A percentile compares a stretch with the other conserved stretches of the same genome.
phyloP scores from a whole-genome alignment of 2,329 filamentous ascomycete species.

The Leptodontidium sp. region DNA sequence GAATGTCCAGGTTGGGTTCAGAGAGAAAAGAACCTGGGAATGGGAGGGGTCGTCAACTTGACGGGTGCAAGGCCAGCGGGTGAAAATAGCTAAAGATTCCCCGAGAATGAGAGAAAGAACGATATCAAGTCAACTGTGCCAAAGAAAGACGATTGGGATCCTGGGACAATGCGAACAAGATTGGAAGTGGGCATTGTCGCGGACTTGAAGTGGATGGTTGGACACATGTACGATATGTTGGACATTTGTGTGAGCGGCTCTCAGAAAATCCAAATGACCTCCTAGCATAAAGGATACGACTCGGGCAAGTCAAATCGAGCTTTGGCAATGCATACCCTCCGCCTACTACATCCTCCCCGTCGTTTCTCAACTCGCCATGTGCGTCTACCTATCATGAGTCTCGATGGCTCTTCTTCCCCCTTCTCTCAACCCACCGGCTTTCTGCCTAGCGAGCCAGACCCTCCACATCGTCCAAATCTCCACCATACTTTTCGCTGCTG shows the following conservation, averaged over 20 bases:
- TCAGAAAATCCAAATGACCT: background rate
- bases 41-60: slow-evolving; percentile 65
- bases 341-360: background rate
- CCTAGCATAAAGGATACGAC: background rate
- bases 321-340: background rate
- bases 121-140: background rate
- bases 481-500: background rate
- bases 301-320: background rate
- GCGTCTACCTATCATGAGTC: too few species aligned
- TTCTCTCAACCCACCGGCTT: too few species aligned
- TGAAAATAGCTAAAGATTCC: slow-evolving; percentile 29
- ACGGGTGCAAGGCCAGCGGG: slow-evolving; percentile 62
- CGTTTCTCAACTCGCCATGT: background rate
- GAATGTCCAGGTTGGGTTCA: slow-evolving; percentile 81
- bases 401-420: too few species aligned
- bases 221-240: background rate
- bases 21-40: slow-evolving; percentile 46
- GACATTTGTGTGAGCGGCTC: background rate
- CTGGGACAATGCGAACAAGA: background rate
- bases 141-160: background rate
- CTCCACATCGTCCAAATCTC: background rate
- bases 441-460: too few species aligned
- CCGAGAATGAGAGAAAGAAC: background rate
- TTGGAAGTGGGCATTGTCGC: background rate
- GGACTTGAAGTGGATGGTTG: background rate